A percentile compares a stretch with the other conserved stretches of the same genome.
phyloP scores from a whole-genome alignment of 371 early-diverging fungal genomes.

The Mucor sp. region DNA sequence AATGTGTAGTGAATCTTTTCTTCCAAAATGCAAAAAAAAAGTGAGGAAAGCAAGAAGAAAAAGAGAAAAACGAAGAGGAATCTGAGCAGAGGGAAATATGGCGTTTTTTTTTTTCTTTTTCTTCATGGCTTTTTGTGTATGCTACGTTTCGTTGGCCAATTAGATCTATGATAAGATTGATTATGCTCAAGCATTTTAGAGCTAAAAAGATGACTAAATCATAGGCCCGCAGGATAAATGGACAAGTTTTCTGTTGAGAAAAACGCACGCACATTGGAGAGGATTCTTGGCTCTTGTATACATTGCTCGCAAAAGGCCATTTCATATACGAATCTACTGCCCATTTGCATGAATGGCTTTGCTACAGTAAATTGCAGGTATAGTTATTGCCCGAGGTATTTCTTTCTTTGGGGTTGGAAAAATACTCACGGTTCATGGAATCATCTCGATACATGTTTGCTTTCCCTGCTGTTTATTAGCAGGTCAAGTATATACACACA shows the following conservation, averaged over 20 bases:
- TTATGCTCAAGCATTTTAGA: not conserved
- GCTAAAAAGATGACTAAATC: not conserved
- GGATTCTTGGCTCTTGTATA: not conserved
- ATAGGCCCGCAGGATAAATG: not conserved
- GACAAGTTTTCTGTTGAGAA: not conserved
- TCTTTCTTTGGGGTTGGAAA: not conserved
- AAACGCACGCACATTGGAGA: not conserved
- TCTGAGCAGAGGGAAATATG: not conserved
- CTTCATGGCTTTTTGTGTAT: slow-evolving; percentile 5
- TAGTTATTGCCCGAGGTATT: not conserved
- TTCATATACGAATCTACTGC: not conserved
- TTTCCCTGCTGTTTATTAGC: too few relatives aligned
- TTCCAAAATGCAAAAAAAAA: slow-evolving; percentile 5
- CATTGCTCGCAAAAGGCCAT: too few relatives aligned
- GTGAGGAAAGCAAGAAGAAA: slow-evolving; percentile 1
- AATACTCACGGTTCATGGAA: not conserved
- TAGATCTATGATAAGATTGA: not conserved
- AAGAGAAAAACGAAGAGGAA: not conserved
- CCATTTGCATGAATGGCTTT: not conserved
- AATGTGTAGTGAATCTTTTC: not conserved
- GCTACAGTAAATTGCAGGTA: not conserved
- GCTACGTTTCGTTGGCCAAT: not conserved
- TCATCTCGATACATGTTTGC: not conserved
- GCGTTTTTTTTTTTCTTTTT: slow-evolving; percentile 8
- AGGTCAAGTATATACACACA: too few relatives aligned